phyloP scores from a whole-genome alignment of 75 land plant genomes.

The Azolla pinnata region DNA sequence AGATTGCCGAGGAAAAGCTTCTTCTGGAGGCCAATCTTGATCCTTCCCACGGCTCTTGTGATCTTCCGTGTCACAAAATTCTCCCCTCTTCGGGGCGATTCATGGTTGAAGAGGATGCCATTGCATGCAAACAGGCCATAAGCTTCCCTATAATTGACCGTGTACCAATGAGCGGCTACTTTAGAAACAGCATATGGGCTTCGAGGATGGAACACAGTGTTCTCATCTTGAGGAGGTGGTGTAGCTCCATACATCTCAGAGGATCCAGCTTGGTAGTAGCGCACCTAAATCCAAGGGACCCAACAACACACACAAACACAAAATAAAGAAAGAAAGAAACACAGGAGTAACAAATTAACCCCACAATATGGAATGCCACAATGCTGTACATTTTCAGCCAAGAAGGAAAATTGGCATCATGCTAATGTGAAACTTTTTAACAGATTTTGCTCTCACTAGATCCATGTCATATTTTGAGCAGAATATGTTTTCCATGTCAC shows the following conservation, averaged over 20 bases:
- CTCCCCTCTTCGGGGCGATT: slow-evolving; percentile 82
- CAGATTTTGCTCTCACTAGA: too few species aligned
- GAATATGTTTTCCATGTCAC: too few species aligned
- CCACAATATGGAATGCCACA: not conserved
- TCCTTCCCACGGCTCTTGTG: slow-evolving; percentile 84
- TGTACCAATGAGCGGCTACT: slow-evolving; percentile 91
- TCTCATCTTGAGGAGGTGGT: slow-evolving; percentile 88
- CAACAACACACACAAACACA: not conserved
- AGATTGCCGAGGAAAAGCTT: slow-evolving; percentile 81
- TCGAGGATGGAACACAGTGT: slow-evolving; percentile 70
- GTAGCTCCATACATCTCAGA: slow-evolving; percentile 98
- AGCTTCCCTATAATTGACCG: slow-evolving; percentile 91
- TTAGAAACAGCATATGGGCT: slow-evolving; percentile 93
- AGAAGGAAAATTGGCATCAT: not conserved
- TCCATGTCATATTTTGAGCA: too few species aligned
- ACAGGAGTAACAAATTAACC: not conserved
- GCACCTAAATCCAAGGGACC: slow-evolving; percentile 13
- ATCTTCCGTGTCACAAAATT: slow-evolving; percentile 93
- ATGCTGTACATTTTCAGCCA: not conserved
- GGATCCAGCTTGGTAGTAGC: slow-evolving; percentile 93
- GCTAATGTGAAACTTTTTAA: not conserved
- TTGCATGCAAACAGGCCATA: slow-evolving; percentile 87
- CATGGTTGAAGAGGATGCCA: slow-evolving; percentile 94
- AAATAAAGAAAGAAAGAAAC: not conserved
- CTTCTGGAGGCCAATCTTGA: slow-evolving; percentile 82